These are phyloP conservation scores for Flammula alnicola DNA, from an alignment of 1,284 basidiomycete species.

Conservation along the genomic window DNA sequence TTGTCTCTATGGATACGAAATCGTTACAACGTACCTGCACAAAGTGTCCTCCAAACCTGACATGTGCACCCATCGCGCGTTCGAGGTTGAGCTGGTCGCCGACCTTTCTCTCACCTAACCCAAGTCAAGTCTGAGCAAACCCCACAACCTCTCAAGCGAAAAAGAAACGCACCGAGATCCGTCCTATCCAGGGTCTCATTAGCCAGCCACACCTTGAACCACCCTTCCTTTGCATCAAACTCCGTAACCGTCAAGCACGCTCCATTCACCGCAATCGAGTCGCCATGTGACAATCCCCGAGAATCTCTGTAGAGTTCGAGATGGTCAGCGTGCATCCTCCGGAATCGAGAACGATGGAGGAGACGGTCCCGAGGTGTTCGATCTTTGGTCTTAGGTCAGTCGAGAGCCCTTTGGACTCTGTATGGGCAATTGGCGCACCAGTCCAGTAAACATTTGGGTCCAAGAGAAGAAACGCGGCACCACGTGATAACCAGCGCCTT, in stretches of 20 bases:
- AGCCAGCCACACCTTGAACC: conserved; percentile 94
- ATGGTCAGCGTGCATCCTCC: conserved; percentile 90
- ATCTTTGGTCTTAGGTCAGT: conserved; percentile 51
- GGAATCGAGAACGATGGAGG: conserved; percentile 60
- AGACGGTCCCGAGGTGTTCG: conserved; percentile 81
- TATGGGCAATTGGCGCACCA: conserved; percentile 48
- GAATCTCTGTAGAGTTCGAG: conserved; percentile 71
- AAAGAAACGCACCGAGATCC: conserved; percentile 71
- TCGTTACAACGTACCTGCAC: conserved; percentile 73
- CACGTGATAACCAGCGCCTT: too few species aligned
- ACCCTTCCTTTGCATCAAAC: conserved; percentile 73
- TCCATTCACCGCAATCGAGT: conserved; percentile 88
- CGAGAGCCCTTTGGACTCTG: neutral
- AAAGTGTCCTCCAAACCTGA: conserved; percentile 95
- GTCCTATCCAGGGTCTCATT: conserved; percentile 94
- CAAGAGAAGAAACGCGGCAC: conserved; percentile 9
- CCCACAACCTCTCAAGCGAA: neutral
- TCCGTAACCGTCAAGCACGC: conserved; percentile 89
- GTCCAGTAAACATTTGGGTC: conserved; percentile 72
- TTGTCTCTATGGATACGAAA: neutral
- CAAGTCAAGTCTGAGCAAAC: conserved; percentile 6
- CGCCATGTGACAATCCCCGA: conserved; percentile 94
- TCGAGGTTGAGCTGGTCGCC: conserved; percentile 92
- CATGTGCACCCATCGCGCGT: conserved; percentile 92
- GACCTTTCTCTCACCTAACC: conserved; percentile 73